Evolutionary conservation across 257 asterid species (phyloP), one percentile per base, ranked within the genome.

Genomic region (Plectranthus barbatus): DNA sequence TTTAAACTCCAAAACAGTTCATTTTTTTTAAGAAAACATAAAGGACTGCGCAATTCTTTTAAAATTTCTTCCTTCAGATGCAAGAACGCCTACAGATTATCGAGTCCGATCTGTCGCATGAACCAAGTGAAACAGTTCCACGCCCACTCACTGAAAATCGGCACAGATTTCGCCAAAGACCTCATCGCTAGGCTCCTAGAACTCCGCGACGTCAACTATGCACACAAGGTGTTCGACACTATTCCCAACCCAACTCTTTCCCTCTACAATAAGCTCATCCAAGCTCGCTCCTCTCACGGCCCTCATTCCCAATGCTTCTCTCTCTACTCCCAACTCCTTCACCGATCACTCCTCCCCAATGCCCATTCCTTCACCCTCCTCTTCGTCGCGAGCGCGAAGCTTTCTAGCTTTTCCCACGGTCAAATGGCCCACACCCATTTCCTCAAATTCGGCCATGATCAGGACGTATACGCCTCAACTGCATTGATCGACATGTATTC

Each of bases 401-500:
- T 77, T n/a, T 69, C 79, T 13, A 59, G 46, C 42, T 77, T 75
- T 42, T 56, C 56, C 46, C 78, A 56, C 4, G 95, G 86, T 60
- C 86, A 70, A 58, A 79, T 85, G 80, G 24, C 79, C 55, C 95
- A 83, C 17, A 81, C 88, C n/a, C 87, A 86, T 62, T 84, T 83
- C 34, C 37, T 84, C 26, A 89, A 84, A 62, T 76, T 79, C 62
- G 95, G 98, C 34, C 74, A 74, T 5, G 74, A 72, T 39, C 51
- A 46, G 24, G 96, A 91, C 19, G 57, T 65, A n/a, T 88, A 78
- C 42, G 83, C 96, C 7, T 68, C 68, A 7, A 91, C 96, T 57
- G 87, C 95, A 23, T 64, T 88, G 80, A 72, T 84, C 5, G 90
- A 86, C 84, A 91, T 83, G 95, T 88, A 88, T 70, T 84, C 92